A percentile compares a stretch with the other conserved stretches of the same genome.
phyloP scores from a whole-genome alignment of 495 filamentous ascomycete species.

The Aspergillus kassunensis region DNA sequence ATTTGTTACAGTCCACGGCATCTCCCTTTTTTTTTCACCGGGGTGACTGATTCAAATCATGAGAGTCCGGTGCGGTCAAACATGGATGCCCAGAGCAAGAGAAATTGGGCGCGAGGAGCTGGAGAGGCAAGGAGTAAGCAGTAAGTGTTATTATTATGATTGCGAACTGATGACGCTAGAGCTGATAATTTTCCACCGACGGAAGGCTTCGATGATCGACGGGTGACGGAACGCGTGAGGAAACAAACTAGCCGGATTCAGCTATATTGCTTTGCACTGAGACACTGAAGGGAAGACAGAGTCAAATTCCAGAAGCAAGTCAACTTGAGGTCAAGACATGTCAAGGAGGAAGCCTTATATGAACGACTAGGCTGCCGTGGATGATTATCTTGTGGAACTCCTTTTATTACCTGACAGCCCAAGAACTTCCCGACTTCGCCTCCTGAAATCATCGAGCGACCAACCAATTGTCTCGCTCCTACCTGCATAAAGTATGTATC shows the following conservation, averaged over 20 bases:
- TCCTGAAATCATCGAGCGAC: conserved; percentile 20
- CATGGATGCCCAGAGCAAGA: conserved; percentile 16
- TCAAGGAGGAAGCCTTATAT: neutral
- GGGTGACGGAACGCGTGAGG: conserved; percentile 19
- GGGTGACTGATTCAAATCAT: conserved; percentile 13
- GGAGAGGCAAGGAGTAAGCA: neutral
- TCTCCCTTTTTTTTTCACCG: conserved; percentile 28
- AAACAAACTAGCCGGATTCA: conserved; percentile 23
- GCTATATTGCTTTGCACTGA: conserved; percentile 29
- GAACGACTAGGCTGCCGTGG: conserved; percentile 4
- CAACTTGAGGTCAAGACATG: too few relatives aligned
- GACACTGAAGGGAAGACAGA: too few relatives aligned
- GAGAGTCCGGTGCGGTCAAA: conserved; percentile 18
- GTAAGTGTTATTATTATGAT: neutral
- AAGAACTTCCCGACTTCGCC: conserved; percentile 20
- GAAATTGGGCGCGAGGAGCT: conserved; percentile 4
- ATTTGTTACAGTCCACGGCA: conserved; percentile 57
- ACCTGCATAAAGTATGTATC: conserved; percentile 16
- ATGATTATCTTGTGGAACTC: conserved; percentile 11
- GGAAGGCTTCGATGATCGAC: conserved; percentile 24
- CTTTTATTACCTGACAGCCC: conserved; percentile 3
- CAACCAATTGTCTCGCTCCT: conserved; percentile 14
- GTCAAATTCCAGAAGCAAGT: too few relatives aligned
- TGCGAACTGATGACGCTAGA: conserved; percentile 13
- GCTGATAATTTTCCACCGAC: conserved; percentile 21